phyloP scores from a whole-genome alignment of 495 filamentous ascomycete species.

The Parmelia sp. region DNA sequence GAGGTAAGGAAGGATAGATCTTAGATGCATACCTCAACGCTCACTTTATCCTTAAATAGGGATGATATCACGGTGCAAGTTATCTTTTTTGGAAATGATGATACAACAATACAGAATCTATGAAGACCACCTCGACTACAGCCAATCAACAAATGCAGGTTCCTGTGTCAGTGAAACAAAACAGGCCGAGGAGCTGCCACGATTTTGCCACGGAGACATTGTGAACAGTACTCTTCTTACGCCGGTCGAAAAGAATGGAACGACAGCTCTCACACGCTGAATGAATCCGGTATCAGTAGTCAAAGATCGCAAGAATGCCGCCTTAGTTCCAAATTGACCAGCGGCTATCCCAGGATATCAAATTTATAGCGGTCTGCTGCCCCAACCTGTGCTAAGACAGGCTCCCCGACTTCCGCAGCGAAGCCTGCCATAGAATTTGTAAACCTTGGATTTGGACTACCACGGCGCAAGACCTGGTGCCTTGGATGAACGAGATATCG shows the following conservation, averaged over 20 bases:
- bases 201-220: neutral
- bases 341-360: neutral
- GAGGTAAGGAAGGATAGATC: constrained; percentile 4
- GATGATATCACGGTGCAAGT: constrained; percentile 63
- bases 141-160: neutral
- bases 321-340: neutral
- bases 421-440: neutral
- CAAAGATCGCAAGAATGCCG: neutral
- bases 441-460: neutral
- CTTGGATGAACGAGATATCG: neutral
- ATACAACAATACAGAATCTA: constrained; percentile 9
- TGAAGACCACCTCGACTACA: neutral
- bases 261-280: neutral
- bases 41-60: constrained; percentile 18
- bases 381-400: neutral
- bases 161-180: neutral
- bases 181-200: neutral
- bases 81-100: constrained; percentile 46
- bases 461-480: neutral
- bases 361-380: neutral
- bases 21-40: neutral
- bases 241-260: neutral
- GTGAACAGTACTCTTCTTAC: neutral
- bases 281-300: neutral
- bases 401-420: neutral